Evolutionary conservation across 345 rosid species (phyloP).

Genomic region (Trapa bicornis): DNA sequence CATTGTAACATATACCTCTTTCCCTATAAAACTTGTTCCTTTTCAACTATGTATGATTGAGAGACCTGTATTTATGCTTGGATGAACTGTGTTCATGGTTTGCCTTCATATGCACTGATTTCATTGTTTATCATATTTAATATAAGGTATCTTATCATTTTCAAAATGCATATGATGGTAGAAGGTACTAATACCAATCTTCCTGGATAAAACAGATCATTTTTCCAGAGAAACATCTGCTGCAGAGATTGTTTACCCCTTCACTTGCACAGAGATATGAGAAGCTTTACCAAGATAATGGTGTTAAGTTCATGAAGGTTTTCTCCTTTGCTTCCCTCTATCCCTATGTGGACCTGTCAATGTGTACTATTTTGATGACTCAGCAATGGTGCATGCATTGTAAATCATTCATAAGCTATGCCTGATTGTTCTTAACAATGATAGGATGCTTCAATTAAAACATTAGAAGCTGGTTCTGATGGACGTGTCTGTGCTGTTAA

Average conservation of each 20-base stretch:
- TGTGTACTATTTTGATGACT: background rate
- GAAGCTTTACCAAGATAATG: constrained; percentile 67
- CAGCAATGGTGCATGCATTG: background rate
- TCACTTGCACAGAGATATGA: constrained; percentile 79
- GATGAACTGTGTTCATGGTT: background rate
- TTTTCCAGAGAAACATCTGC: constrained; percentile 74
- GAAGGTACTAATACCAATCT: background rate
- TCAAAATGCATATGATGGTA: background rate
- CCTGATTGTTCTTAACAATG: constrained; percentile 4
- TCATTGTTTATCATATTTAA: background rate
- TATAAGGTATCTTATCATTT: background rate
- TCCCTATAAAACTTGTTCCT: background rate
- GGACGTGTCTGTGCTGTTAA: constrained; percentile 62
- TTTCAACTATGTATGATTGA: background rate
- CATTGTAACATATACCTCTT: background rate
- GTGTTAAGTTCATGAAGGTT: constrained; percentile 70
- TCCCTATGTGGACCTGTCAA: constrained; percentile 2
- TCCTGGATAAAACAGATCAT: constrained; percentile 29
- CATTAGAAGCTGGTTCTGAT: constrained; percentile 66
- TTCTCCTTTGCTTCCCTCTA: constrained; percentile 6
- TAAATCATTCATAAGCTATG: background rate
- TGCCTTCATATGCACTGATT: background rate
- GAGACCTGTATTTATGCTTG: background rate
- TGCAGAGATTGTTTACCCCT: constrained; percentile 89
- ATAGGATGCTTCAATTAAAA: constrained; percentile 68